phyloP scores from a whole-genome alignment of 768 basidiomycete genomes.

The Lactifluus echinatus region DNA sequence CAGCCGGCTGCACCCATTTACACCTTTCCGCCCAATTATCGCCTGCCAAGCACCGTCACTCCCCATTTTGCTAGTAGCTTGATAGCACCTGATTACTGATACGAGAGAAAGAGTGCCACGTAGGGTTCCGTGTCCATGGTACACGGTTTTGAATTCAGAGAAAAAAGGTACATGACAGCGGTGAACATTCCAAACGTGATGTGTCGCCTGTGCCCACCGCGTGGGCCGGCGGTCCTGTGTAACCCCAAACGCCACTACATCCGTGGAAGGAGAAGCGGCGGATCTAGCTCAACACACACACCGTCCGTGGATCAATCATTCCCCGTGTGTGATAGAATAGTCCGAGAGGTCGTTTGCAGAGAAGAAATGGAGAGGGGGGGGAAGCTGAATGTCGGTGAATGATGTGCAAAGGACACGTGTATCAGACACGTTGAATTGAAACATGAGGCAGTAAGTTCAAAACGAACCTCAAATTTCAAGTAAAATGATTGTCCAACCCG shows the following conservation, averaged over 20 bases:
- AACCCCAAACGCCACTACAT: not conserved
- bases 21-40: not conserved
- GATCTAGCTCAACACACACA: conserved; percentile 9
- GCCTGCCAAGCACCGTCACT: conserved; percentile 5
- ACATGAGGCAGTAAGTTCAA: conserved; percentile 6
- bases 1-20: conserved; percentile 22
- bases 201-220: not conserved
- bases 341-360: conserved; percentile 34
- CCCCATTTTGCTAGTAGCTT: not conserved
- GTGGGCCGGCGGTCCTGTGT: not conserved
- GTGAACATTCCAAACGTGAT: not conserved
- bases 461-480: not conserved
- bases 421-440: conserved; percentile 1
- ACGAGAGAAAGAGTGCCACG: not conserved
- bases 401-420: conserved; percentile 26
- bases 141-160: not conserved
- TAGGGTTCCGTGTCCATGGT: not conserved
- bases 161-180: not conserved
- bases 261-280: not conserved
- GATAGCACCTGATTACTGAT: not conserved
- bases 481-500: not conserved
- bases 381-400: conserved; percentile 31
- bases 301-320: conserved; percentile 32
- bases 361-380: conserved; percentile 30
- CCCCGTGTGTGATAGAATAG: conserved; percentile 36